Conservation (phyloP, 306 rosid species). For the Cicer cuneatum region DNA sequence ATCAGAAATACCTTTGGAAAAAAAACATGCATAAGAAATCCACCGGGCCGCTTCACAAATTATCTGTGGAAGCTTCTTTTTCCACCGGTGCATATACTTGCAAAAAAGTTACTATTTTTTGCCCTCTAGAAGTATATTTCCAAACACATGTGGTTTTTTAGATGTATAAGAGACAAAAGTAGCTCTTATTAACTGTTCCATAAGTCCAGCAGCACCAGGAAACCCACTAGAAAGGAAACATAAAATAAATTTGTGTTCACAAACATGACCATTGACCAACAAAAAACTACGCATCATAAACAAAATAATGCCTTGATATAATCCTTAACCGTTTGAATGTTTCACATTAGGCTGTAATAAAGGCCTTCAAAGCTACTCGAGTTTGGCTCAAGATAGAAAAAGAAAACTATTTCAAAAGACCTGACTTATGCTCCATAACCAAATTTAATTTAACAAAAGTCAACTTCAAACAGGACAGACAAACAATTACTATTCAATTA, state of each 20-base stretch:
- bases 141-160: too few relatives aligned
- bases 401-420: conserved; percentile 24
- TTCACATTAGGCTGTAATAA: neutral
- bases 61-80: neutral
- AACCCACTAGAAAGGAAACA: conserved; percentile 21
- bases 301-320: conserved; percentile 19
- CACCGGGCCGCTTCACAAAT: conserved; percentile 24
- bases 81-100: too few relatives aligned
- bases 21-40: neutral
- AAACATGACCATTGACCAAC: neutral
- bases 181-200: conserved; percentile 11
- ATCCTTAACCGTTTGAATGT: conserved; percentile 27
- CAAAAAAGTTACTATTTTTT: too few relatives aligned
- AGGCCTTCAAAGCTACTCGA: conserved; percentile 11
- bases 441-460: conserved; percentile 6
- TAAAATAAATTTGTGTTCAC: neutral
- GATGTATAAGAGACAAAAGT: too few relatives aligned
- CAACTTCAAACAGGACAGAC: neutral
- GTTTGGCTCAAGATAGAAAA: conserved; percentile 2
- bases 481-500: conserved; percentile 11
- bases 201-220: conserved; percentile 23
- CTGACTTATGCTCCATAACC: conserved; percentile 20
- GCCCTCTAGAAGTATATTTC: too few relatives aligned
- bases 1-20: neutral
- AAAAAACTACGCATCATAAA: conserved; percentile 5